Percentiles rank a stretch among this genome's conserved stretches.
Conservation (phyloP, 163 green algal genomes). For the Chloroidium sp. region DNA sequence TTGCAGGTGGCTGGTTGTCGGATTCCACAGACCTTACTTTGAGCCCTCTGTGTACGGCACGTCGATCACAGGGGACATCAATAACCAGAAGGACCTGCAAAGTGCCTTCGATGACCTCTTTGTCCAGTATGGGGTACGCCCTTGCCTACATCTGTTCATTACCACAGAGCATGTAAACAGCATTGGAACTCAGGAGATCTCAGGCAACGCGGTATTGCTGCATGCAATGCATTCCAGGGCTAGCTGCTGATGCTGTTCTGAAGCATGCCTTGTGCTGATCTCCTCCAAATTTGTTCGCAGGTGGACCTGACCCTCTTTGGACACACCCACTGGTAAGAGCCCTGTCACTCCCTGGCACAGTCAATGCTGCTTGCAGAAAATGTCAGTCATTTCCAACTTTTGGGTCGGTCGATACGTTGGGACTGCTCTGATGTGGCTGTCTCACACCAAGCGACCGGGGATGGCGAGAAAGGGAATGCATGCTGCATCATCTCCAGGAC, state of each 20-base stretch:
- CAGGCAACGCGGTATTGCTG: no score
- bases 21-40: constrained; percentile 12
- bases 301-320: constrained; percentile 8
- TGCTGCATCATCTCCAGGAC: no score
- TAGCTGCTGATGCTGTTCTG: not conserved
- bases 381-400: no score
- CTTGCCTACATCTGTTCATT: constrained; percentile 3
- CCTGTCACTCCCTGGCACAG: no score
- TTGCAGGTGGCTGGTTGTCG: constrained; percentile 4
- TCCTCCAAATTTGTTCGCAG: not conserved
- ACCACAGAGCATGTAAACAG: not conserved
- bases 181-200: no score
- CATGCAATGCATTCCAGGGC: no score
- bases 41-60: constrained; percentile 9
- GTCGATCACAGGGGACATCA: constrained; percentile 8
- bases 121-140: constrained; percentile 5
- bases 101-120: constrained; percentile 13
- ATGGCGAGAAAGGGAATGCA: no score
- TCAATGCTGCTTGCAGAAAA: no score
- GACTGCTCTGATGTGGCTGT: no score
- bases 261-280: not conserved
- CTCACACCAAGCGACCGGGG: no score
- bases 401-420: no score
- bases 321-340: constrained; percentile 13
- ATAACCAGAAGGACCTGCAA: constrained; percentile 10